Percentiles rank a stretch among this genome's conserved stretches.
Conservation (phyloP, 139 green algal genomes). For the Chlorella sorokiniana region DNA sequence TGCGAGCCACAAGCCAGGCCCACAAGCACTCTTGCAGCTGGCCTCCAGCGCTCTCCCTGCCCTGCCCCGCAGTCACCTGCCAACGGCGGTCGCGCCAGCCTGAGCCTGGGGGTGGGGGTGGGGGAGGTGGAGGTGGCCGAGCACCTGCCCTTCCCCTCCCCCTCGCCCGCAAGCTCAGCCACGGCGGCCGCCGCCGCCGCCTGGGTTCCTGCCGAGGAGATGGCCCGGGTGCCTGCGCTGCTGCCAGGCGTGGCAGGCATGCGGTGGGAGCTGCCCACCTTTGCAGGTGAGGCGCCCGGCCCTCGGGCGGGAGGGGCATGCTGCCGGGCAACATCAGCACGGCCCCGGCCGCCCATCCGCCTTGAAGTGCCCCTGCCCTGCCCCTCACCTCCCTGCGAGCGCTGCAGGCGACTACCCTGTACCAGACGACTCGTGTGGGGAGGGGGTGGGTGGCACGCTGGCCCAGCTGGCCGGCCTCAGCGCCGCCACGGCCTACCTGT, state of each 20-base stretch:
- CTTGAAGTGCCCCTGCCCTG: too few relatives aligned
- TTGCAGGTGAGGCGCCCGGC: slow-evolving; percentile 28
- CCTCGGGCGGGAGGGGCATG: too few relatives aligned
- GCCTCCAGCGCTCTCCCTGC: not conserved
- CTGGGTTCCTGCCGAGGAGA: slow-evolving; percentile 29
- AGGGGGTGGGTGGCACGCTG: slow-evolving; percentile 28
- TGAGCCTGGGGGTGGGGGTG: slow-evolving; percentile 1
- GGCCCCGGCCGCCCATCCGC: too few relatives aligned
- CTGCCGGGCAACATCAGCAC: too few relatives aligned
- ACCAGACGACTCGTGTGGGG: not conserved
- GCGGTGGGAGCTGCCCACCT: slow-evolving; percentile 23
- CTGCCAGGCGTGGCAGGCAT: not conserved
- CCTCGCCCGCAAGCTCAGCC: not conserved
- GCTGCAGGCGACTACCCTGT: slow-evolving; percentile 26
- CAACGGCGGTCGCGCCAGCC: not conserved
- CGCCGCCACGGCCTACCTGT: slow-evolving; percentile 22
- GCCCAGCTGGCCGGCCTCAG: slow-evolving; percentile 38
- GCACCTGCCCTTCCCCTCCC: slow-evolving; percentile 29
- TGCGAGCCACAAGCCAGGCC: too few relatives aligned
- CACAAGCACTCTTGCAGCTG: not conserved
- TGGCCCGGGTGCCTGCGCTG: slow-evolving; percentile 27
- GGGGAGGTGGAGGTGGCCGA: slow-evolving; percentile 19
- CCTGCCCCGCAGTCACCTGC: not conserved
- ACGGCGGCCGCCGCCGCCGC: slow-evolving; percentile 10
- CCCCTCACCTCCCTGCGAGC: not conserved